Evolutionary conservation across 495 filamentous ascomycete genomes (phyloP), one percentile per base, ranked within the genome.

Genomic region (Penicillium roqueforti): DNA sequence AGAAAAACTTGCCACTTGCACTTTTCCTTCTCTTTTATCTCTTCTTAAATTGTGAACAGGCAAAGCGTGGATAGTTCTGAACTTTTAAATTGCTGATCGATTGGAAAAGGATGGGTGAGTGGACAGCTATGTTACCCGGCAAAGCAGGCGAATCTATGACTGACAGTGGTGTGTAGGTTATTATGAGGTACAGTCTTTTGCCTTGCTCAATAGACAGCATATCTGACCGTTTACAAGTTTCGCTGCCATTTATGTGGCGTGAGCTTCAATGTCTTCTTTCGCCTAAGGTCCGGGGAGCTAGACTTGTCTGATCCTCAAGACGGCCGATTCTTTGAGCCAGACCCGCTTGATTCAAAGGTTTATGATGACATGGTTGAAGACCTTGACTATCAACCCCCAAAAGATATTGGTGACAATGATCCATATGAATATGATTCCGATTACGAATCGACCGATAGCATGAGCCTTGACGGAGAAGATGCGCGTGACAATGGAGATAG

Each of bases 181-280:
- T 32, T 56, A 46, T 3, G 53, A 51, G 38, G 53, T 44, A 43
- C n/a, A 6, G 18, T 34, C 2, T 18, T 38, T 32, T 26, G 3
- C 5, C 0, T 26, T 5, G 5, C 1, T 23, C 1, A 14, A 13
- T 4, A 36, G 11, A 11, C 11, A 16, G 13, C 0, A 26, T 32
- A 7, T 9, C 23, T 50, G 34, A 40, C 5, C 41, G 26, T 25
- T 10, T 22, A 16, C 13, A 36, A 66, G 63, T 18, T 58, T 1
- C 45, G 51, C 26, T 67, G 64, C 53, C 53, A 61, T 42, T 16
- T 68, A 10, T 69, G 64, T 47, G 62, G 62, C 2, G 66, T 69
- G 31, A 67, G 64, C 50, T 69, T 67, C 53, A 65, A 65, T 22
- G 61, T 69, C 38, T 46, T 45, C 13, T 53, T 64, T 6, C 36